Evolutionary conservation across 2,329 filamentous ascomycete genomes (phyloP), one percentile per base, ranked within the genome.

Genomic region (Ascochyta clinopodiicola): DNA sequence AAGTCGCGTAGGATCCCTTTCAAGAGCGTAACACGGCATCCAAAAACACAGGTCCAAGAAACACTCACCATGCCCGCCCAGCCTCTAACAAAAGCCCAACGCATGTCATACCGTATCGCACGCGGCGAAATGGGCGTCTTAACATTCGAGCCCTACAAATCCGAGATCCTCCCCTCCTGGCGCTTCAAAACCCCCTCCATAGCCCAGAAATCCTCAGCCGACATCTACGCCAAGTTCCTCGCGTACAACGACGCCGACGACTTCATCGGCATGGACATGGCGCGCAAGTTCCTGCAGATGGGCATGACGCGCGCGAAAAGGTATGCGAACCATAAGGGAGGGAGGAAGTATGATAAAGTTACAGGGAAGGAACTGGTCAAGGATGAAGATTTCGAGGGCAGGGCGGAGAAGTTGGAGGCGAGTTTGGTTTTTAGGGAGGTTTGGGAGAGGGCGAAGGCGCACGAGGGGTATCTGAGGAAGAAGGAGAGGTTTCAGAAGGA

Each of bases 211-310:
- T 85, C 82, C 39, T 82, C 84, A 0, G 45, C 70, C 1, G 75
- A 76, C 0, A 77, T 88, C 0, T 83, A 79, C 70, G 50, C 61
- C 0, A 77, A 80, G 3, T 88, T 88, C 61, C 66, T 81, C 13
- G 72, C 75, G 9, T 88, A 85, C 63, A 75, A 82, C n/a, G 64
- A 68, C 1, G 63, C 76, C 6, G 75, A 73, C 3, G 85, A 88
- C 67, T 86, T 88, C 51, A 82, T 88, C 0, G 86, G 86, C 10
- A 86, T 86, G 77, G 86, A 88, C 52, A 88, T 88, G 85, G 73
- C 79, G 17, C 76, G 85, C 24, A 88, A 88, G 64, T 88, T 86
- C 61, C 78, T 88, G 6, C 84, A 88, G 69, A 88, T 88, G 86
- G 79, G 85, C 2, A 87, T 87, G 83, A 88, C 85, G 19, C 72